phyloP scores from a whole-genome alignment of 805 yeast genomes.

The Candida broadrunensis region DNA sequence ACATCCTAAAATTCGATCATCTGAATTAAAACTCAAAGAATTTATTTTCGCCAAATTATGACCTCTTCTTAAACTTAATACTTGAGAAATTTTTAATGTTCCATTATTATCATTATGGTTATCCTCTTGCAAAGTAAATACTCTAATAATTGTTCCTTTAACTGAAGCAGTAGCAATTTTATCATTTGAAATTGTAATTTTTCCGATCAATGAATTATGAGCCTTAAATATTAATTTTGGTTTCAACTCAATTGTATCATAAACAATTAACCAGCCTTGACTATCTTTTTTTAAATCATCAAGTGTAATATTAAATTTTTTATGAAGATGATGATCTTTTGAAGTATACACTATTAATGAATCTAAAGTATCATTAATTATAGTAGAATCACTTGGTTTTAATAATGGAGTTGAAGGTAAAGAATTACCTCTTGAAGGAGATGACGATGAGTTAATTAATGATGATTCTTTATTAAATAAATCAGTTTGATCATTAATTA shows the following conservation, averaged over 20 bases:
- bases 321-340: slow-evolving; percentile 13
- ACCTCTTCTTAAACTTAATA: slow-evolving; percentile 38
- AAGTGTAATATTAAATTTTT: slow-evolving; percentile 16
- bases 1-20: slow-evolving; percentile 33
- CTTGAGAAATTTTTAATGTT: slow-evolving; percentile 19
- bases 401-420: slow-evolving; percentile 6
- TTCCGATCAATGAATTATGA: slow-evolving; percentile 34
- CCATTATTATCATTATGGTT: slow-evolving; percentile 7
- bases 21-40: slow-evolving; percentile 32
- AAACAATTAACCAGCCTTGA: slow-evolving; percentile 39
- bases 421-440: slow-evolving; percentile 5
- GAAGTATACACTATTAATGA: slow-evolving; percentile 23
- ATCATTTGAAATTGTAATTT: slow-evolving; percentile 23
- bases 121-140: slow-evolving; percentile 19
- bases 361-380: slow-evolving; percentile 11
- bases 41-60: slow-evolving; percentile 34
- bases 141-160: slow-evolving; percentile 42
- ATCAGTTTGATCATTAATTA: slow-evolving; percentile 28
- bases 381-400: slow-evolving; percentile 18
- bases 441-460: background rate
- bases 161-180: slow-evolving; percentile 40
- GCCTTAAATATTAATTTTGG: slow-evolving; percentile 37
- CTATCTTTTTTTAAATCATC: slow-evolving; percentile 22
- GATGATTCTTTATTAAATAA: slow-evolving; percentile 18
- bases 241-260: slow-evolving; percentile 32